Conservation (phyloP, 345 rosid genomes). For the Sisymbrium irio region DNA sequence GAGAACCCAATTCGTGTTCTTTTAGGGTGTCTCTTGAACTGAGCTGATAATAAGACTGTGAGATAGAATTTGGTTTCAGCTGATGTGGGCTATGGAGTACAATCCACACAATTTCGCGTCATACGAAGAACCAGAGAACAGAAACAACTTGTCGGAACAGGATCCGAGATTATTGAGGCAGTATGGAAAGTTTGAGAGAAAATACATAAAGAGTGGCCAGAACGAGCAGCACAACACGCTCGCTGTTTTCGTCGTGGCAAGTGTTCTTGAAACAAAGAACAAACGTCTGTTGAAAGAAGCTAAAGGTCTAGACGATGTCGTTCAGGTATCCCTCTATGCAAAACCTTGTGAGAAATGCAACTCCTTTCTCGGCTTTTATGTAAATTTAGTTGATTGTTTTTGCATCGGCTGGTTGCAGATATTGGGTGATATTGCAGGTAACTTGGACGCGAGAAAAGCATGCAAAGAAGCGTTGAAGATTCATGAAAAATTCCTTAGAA, state of each 20-base stretch:
- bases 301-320: slow-evolving; percentile 81
- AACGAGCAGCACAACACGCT: slow-evolving; percentile 51
- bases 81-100: slow-evolving; percentile 98
- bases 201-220: slow-evolving; percentile 47
- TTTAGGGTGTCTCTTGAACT: slow-evolving; percentile 15
- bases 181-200: slow-evolving; percentile 77
- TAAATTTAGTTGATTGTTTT: not conserved
- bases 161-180: slow-evolving; percentile 55
- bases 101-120: slow-evolving; percentile 65
- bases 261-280: slow-evolving; percentile 86
- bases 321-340: slow-evolving; percentile 44
- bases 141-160: slow-evolving; percentile 7
- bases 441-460: slow-evolving; percentile 78
- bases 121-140: slow-evolving; percentile 47
- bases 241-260: slow-evolving; percentile 77
- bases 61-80: slow-evolving; percentile 55
- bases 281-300: slow-evolving; percentile 79
- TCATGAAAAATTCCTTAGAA: slow-evolving; percentile 69
- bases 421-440: slow-evolving; percentile 62
- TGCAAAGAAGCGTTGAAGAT: slow-evolving; percentile 79
- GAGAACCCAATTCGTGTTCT: not conserved
- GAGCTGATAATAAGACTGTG: slow-evolving; percentile 29
- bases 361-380: not conserved
- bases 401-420: slow-evolving; percentile 42
- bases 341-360: not conserved